Conservation (phyloP, 768 basidiomycete species). For the Leccinum ochraceum region DNA sequence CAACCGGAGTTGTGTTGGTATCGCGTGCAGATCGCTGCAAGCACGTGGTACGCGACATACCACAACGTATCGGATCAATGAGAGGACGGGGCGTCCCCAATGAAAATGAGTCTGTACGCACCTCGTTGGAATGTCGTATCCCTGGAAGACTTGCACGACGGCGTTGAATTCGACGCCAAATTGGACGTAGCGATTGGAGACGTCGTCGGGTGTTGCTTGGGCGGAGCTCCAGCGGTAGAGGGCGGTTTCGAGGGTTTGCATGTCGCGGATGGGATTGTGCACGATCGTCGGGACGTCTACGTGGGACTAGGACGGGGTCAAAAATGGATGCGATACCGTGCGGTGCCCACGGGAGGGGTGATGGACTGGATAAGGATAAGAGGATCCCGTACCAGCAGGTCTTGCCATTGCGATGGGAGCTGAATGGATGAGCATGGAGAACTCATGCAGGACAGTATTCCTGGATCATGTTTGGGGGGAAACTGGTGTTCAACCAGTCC, state of each 20-base stretch:
- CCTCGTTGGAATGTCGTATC: conserved; percentile 76
- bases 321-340: background rate
- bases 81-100: conserved; percentile 2
- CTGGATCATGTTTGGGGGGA: no score
- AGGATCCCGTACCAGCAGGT: no score
- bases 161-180: conserved; percentile 89
- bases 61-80: no score
- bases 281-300: conserved; percentile 64
- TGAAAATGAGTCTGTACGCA: conserved; percentile 34
- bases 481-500: no score
- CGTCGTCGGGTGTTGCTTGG: conserved; percentile 65
- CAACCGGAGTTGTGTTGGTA: no score
- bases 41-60: no score
- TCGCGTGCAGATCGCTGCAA: no score
- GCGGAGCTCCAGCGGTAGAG: conserved; percentile 68
- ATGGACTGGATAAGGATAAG: no score
- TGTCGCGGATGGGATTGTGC: conserved; percentile 70
- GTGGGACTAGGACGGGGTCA: conserved; percentile 1
- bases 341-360: conserved; percentile 1
- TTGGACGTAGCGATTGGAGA: conserved; percentile 88
- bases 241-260: conserved; percentile 77
- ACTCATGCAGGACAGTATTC: no score
- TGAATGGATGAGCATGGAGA: no score
- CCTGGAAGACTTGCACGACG: conserved; percentile 72
- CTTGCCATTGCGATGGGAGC: no score